Base-by-base conservation (phyloP, 768 basidiomycete species). In the Nidularia sp. region DNA sequence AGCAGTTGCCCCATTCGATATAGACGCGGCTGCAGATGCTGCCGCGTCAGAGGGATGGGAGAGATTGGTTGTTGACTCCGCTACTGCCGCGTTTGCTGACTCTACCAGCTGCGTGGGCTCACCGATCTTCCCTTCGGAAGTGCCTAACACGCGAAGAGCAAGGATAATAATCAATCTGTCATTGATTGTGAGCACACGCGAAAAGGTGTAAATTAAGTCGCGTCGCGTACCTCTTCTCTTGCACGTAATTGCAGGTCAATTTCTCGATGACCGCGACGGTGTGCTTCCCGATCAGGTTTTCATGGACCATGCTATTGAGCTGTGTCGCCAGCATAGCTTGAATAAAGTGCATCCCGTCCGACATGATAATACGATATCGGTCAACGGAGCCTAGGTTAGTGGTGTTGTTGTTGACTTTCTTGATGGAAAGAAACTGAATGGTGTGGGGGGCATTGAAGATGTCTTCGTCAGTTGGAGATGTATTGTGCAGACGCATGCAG, bases 271-370 rank as follows among this genome's bases (percentile, higher is more conserved):
- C 74, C 36, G 87, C 80, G 18, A 98, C 69, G 1, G 83, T 75
- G 62, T 89, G 75, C 62, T 86, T 90, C 35, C 70, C 68, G 34
- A 98, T 73, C 0, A 71, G 62, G 5, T 83, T 80, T 0, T 83
- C 74, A 12, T 85, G 77, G 10, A 95, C 84, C 57, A 92, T 70
- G 5, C 73, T 55, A 61, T 98, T 98, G 44, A 94, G 79, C 62
- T 93, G 89, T 0, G 95, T 98, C 4, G 94, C 91, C 34, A 98
- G 76, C 97, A 99, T 98, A 25, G 90, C 86, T 66, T 98, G 97
- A 46, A 89, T 75, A 66, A 90, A 97, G 57, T 89, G 71, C 15
- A 76, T 74, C 39, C 96, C 94, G 68, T 98, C 96, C 0, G 93
- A 96, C 39, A 98, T 73, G 67, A 98, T 91, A 54, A 96, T 77